Evolutionary conservation across 108 stramenopile species (phyloP), one percentile per base, ranked within the genome.

Genomic region (Nitzschia sp.): DNA sequence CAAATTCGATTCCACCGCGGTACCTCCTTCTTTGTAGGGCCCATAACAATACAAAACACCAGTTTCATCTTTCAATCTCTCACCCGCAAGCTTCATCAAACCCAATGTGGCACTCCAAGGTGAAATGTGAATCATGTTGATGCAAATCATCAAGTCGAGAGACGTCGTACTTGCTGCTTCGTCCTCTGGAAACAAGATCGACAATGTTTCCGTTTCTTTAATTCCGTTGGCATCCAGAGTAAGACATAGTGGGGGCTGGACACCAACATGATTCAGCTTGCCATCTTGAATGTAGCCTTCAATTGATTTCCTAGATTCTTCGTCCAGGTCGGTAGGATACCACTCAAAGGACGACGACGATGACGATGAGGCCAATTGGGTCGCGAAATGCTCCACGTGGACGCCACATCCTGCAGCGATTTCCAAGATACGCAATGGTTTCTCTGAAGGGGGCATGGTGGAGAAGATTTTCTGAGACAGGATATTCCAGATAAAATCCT

Each of bases 101-200:
- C 91, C 94, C 28, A 84, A 19, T 1, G 91, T 95, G 2, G 91
- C 94, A 32, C 69, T 67, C 91, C 91, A 95, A 1, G 94, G 91
- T 8, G 86, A 78, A 28, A 95, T 92, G 69, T 95, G 94, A 36
- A 92, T 89, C 91, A 95, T 90, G 64, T 95, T 95, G 61, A 90
- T 89, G 58, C 79, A 82, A 26, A 83, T 34, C 13, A 90, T 79
- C 5, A 90, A 33, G 80, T 92, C 86, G 35, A 83, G 27, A 0
- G 36, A 60, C n/a, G n/a, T n/a, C n/a, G n/a, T n/a, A n/a, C n/a
- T n/a, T n/a, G n/a, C n/a, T 15, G 72, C 71, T 26, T 26, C 34
- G 28, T 11, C 73, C 17, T 38, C 30, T 0, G 57, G 41, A 72
- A 71, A 65, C 16, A 68, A 21, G 3, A 13, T 15, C 8, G 21